phyloP scores from a whole-genome alignment of 495 filamentous ascomycete species.

The Lophiostoma macrostomum region DNA sequence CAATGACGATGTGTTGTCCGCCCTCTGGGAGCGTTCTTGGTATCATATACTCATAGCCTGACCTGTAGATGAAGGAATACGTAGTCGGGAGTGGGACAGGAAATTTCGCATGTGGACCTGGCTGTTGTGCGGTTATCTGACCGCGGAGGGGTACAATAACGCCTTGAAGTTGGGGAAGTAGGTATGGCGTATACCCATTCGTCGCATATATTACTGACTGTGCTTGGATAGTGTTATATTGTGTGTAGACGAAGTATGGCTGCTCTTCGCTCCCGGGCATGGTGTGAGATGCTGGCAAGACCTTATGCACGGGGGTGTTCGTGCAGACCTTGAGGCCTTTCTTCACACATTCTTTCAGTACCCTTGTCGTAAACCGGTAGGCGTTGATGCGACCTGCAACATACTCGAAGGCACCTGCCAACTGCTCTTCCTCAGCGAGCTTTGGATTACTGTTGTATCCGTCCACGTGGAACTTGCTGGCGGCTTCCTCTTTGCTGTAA shows the following conservation, averaged over 20 bases:
- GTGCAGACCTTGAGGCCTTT: constrained; percentile 61
- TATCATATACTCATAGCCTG: constrained; percentile 67
- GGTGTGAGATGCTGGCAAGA: constrained; percentile 32
- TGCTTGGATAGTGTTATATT: constrained; percentile 53
- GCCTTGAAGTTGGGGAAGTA: constrained; percentile 57
- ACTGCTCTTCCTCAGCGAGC: constrained; percentile 9
- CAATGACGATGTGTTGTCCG: constrained; percentile 64
- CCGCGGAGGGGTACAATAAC: constrained; percentile 64
- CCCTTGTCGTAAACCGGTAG: constrained; percentile 61
- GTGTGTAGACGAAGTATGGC: constrained; percentile 53
- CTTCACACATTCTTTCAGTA: constrained; percentile 53
- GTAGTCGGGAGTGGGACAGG: constrained; percentile 48
- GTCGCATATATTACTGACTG: constrained; percentile 63
- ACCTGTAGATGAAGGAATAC: constrained; percentile 60
- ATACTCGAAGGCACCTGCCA: constrained; percentile 55
- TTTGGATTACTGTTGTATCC: constrained; percentile 14
- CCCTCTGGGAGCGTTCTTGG: constrained; percentile 49
- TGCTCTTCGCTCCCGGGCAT: neutral
- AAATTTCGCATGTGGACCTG: constrained; percentile 44
- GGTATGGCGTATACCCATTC: constrained; percentile 65
- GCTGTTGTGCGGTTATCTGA: constrained; percentile 63
- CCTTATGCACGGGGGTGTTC: constrained; percentile 52
- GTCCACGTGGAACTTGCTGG: constrained; percentile 42
- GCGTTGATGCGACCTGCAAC: constrained; percentile 61
- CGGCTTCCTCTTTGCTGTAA: constrained; percentile 47